A percentile compares a stretch with the other conserved stretches of the same genome.
Conservation (phyloP, 1,284 basidiomycete genomes). For the Austropuccinia psidii region DNA sequence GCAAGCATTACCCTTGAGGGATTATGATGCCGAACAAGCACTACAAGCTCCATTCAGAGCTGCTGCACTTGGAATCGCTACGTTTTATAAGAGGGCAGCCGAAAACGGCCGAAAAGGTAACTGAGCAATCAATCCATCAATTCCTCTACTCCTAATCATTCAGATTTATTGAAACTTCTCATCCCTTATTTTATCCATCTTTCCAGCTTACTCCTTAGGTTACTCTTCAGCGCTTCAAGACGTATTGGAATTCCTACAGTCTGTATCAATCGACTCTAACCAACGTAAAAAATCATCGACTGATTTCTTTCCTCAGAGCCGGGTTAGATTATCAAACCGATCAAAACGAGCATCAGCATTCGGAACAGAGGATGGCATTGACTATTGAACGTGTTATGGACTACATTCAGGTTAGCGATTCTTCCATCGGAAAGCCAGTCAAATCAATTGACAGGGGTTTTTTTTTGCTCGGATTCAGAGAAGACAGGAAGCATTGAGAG, state of each 20-base stretch:
- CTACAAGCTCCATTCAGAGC: constrained; percentile 28
- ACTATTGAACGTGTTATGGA: constrained; percentile 29
- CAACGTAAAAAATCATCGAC: not conserved
- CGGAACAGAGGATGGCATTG: constrained; percentile 8
- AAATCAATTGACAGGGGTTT: no score
- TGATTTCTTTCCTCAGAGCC: not conserved
- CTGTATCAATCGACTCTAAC: not conserved
- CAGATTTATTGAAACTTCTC: not conserved
- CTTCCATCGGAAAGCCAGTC: not conserved
- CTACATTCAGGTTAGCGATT: constrained; percentile 15
- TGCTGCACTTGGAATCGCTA: constrained; percentile 31
- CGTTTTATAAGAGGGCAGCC: constrained; percentile 28
- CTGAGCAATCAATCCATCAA: not conserved
- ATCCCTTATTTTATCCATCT: not conserved
- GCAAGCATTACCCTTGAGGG: constrained; percentile 15
- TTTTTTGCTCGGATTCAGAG: not conserved
- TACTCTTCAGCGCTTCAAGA: constrained; percentile 26
- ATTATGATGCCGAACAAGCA: constrained; percentile 30
- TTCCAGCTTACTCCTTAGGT: constrained; percentile 26
- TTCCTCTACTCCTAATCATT: not conserved
- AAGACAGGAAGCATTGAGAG: constrained; percentile 24
- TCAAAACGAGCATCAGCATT: not conserved
- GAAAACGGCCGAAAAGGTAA: constrained; percentile 31
- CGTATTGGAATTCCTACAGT: constrained; percentile 29
- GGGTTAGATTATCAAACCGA: constrained; percentile 5